phyloP scores from a whole-genome alignment of 2,329 filamentous ascomycete species.

The Venturia carpophila region DNA sequence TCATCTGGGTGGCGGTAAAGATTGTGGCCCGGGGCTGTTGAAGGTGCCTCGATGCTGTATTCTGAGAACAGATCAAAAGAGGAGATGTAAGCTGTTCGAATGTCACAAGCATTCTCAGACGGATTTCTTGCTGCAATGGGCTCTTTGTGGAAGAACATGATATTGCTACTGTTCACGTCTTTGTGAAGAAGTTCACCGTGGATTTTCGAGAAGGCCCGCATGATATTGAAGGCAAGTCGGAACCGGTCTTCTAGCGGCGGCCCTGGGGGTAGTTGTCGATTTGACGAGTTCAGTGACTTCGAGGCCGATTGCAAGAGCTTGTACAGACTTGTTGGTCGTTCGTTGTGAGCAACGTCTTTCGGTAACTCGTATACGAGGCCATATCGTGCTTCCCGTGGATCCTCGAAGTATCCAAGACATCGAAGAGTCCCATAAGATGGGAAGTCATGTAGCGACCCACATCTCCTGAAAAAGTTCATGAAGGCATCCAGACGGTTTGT shows the following conservation, averaged over 20 bases:
- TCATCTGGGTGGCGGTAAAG: slow-evolving; percentile 62
- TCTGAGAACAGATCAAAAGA: slow-evolving; percentile 68
- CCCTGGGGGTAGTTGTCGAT: slow-evolving; percentile 33
- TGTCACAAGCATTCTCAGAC: slow-evolving; percentile 41
- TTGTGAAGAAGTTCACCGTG: slow-evolving; percentile 65
- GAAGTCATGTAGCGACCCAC: slow-evolving; percentile 26
- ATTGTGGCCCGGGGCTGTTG: slow-evolving; percentile 40
- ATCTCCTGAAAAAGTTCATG: slow-evolving; percentile 27
- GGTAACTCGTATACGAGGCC: slow-evolving; percentile 71
- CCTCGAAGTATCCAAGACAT: slow-evolving; percentile 65
- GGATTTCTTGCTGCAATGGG: slow-evolving; percentile 20
- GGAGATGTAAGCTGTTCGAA: slow-evolving; percentile 61
- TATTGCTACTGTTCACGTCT: slow-evolving; percentile 58
- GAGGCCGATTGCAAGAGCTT: slow-evolving; percentile 40
- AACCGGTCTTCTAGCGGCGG: slow-evolving; percentile 70
- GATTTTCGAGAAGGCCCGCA: slow-evolving; percentile 64
- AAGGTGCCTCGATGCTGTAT: slow-evolving; percentile 40
- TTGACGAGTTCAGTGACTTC: slow-evolving; percentile 35
- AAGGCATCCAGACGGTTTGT: slow-evolving; percentile 39
- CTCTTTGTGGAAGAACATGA: slow-evolving; percentile 53
- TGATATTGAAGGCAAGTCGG: slow-evolving; percentile 62
- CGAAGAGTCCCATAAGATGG: slow-evolving; percentile 42
- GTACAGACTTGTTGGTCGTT: slow-evolving; percentile 39
- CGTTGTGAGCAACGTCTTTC: slow-evolving; percentile 30
- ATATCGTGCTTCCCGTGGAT: slow-evolving; percentile 58